Base-by-base conservation (phyloP, 2,329 filamentous ascomycete genomes). In the Epicoccum sorghinum region DNA sequence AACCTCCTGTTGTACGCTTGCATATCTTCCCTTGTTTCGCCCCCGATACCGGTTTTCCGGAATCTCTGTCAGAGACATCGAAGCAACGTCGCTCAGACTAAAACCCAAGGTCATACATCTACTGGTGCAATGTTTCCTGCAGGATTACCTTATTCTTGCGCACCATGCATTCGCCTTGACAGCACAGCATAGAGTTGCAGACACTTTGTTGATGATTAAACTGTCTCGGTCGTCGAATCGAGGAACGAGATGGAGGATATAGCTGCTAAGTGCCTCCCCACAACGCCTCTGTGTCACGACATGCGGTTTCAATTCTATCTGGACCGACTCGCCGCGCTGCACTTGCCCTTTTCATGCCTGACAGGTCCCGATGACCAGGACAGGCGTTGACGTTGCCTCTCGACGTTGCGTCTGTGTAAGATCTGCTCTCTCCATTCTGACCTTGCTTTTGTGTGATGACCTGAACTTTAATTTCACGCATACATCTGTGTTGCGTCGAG, bases 331-430 rank as follows among this genome's bases (percentile, higher is more conserved):
- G 7, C 2, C 10, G 8, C 39, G 42, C 47, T 30, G 37, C 47
- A 39, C 47, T 30, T 50, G 25, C 38, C 30, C 4, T 3, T 23
- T 32, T n/a, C 4, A 30, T 30, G 5, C 25, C 22, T 51, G 47
- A 51, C 47, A 51, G 47, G 14, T 51, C 44, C 47, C 47, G 40
- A 4, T 44, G 25, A 51, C 40, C 40, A 33, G 47, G 47, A 44
- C 25, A 25, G 35, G 47, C 47, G 6, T 25, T 22, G 35, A 51
- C 14, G 47, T 51, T 9, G 47, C 41, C n/a, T 39, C 14, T 14
- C 33, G 40, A 44, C 24, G 47, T 51, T 39, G 35, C 47, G 14
- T 51, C 24, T 12, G 47, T 51, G 40, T 37, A 23, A 37, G 32
- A 3, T 7, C 6, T 18, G 18, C 18, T 18, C 18, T 18, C 18